Percentiles rank a stretch among this genome's conserved stretches.
These are phyloP conservation scores for Psilocybe subaeruginosa DNA, from an alignment of 768 basidiomycete species.

Conservation along the genomic window DNA sequence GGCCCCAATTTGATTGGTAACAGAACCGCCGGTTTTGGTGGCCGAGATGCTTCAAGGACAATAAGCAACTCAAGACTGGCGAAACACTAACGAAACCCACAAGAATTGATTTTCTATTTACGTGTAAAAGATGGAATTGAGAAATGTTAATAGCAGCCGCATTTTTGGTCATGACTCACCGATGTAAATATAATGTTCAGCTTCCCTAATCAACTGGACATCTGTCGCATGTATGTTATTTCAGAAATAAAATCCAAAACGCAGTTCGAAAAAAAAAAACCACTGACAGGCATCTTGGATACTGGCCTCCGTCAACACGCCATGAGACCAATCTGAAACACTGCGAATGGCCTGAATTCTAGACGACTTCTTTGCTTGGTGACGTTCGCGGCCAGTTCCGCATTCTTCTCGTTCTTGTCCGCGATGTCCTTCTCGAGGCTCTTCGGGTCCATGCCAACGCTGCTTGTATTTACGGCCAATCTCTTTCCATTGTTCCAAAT, in stretches of 20 bases:
- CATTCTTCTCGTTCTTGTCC: neutral
- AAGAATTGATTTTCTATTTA: constrained; percentile 82
- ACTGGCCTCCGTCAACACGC: constrained; percentile 85
- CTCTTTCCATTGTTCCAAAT: constrained; percentile 60
- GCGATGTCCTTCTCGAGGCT: neutral
- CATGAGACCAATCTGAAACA: constrained; percentile 93
- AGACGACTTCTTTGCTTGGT: constrained; percentile 52
- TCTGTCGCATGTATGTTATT: constrained; percentile 35
- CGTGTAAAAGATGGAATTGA: neutral
- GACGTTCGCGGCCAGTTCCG: constrained; percentile 21
- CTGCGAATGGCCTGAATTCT: constrained; percentile 83
- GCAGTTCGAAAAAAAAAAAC: neutral
- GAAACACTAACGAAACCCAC: constrained; percentile 42
- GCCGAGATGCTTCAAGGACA: constrained; percentile 67
- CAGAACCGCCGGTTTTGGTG: constrained; percentile 61
- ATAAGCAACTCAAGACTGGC: neutral
- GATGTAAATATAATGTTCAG: constrained; percentile 91
- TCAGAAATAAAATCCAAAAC: neutral
- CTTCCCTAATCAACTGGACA: constrained; percentile 77
- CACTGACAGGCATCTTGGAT: constrained; percentile 91
- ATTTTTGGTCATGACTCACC: constrained; percentile 48
- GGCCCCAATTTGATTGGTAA: constrained; percentile 82
- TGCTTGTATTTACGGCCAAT: constrained; percentile 66
- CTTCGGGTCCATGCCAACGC: constrained; percentile 52
- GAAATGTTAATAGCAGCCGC: constrained; percentile 13